Evolutionary conservation across 129 eudicot species (phyloP).

Genomic region (Chrysanthemum makinoi): DNA sequence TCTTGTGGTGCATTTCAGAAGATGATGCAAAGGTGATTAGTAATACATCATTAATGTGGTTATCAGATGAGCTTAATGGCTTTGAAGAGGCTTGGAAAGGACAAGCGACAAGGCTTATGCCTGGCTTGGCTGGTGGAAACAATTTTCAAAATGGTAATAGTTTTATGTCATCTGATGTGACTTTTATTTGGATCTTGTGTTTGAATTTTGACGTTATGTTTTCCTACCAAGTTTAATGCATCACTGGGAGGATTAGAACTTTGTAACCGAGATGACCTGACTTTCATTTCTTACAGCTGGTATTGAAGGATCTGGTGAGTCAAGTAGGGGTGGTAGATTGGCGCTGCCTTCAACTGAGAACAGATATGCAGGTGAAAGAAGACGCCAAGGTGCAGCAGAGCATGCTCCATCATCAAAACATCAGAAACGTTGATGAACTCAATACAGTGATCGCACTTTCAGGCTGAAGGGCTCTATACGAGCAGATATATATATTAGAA

Average conservation of each 20-base stretch:
- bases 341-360: slow-evolving; percentile 53
- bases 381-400: slow-evolving; percentile 11
- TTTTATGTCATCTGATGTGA: no score
- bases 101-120: slow-evolving; percentile 46
- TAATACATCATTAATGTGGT: neutral
- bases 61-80: slow-evolving; percentile 58
- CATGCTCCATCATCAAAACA: slow-evolving; percentile 18
- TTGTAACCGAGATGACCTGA: no score
- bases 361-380: slow-evolving; percentile 21
- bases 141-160: no score
- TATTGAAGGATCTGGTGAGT: slow-evolving; percentile 34
- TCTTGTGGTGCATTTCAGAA: slow-evolving; percentile 1
- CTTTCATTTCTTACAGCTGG: neutral
- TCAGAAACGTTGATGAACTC: slow-evolving; percentile 6
- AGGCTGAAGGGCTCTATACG: no score
- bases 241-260: no score
- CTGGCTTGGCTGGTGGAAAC: no score
- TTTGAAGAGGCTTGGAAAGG: slow-evolving; percentile 85
- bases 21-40: neutral
- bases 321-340: slow-evolving; percentile 23
- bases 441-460: neutral
- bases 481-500: no score
- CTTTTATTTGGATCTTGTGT: no score
- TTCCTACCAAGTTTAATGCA: no score
- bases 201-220: no score